phyloP scores from a whole-genome alignment of 352 stramenopile genomes.

The Pythium plurisporium region DNA sequence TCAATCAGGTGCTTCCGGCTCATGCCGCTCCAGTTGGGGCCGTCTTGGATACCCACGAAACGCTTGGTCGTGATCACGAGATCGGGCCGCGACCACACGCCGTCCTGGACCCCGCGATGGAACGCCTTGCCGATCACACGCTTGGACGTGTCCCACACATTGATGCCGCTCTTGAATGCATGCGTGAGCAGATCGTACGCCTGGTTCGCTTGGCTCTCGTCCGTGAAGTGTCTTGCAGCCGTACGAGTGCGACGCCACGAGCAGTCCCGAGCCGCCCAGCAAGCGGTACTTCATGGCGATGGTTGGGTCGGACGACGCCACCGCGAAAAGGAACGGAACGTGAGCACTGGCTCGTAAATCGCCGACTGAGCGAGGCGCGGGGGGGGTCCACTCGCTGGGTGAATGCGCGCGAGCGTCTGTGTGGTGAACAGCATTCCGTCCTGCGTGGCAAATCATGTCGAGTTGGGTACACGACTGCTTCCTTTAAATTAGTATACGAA shows the following conservation, averaged over 20 bases:
- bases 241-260: conserved; percentile 18
- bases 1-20: conserved; percentile 52
- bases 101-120: conserved; percentile 21
- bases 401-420: no score
- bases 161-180: conserved; percentile 31
- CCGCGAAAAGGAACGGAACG: no score
- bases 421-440: no score
- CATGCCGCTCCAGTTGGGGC: conserved; percentile 25
- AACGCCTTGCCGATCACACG: conserved; percentile 30
- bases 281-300: conserved; percentile 31
- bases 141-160: conserved; percentile 58
- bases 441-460: no score
- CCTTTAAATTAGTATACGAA: no score
- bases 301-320: no score
- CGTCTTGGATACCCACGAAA: conserved; percentile 26
- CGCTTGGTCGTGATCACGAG: conserved; percentile 66
- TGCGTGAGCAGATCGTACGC: conserved; percentile 10
- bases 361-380: no score
- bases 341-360: no score
- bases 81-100: conserved; percentile 34
- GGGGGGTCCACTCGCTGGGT: no score
- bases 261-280: conserved; percentile 22
- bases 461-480: no score
- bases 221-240: conserved; percentile 8
- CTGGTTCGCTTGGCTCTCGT: not conserved